Evolutionary conservation across 169 alveolate species (phyloP).

Genomic region (Ichthyophthirius multifiliis): DNA sequence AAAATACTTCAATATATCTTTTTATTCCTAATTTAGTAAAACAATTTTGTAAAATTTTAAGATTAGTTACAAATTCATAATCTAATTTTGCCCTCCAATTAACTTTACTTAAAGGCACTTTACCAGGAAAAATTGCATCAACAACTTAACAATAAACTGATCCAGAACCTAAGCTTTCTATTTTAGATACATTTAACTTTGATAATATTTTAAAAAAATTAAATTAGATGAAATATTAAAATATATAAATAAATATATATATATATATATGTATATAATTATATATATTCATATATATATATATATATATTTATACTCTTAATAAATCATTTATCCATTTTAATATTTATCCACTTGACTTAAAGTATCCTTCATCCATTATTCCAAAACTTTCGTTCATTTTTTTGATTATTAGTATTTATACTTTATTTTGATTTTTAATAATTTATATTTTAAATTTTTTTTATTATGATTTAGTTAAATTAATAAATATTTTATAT

Average conservation of each 20-base stretch:
- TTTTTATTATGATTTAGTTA: too few species aligned
- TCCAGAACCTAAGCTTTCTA: conserved; percentile 96
- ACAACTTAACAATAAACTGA: conserved; percentile 94
- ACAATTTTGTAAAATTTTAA: conserved; percentile 93
- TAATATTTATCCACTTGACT: not conserved
- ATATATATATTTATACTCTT: not conserved
- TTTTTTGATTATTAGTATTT: too few species aligned
- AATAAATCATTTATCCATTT: not conserved
- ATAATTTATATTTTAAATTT: too few species aligned
- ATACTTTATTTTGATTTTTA: too few species aligned
- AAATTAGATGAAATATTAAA: not conserved
- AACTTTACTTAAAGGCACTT: conserved; percentile 86
- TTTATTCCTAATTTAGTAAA: conserved; percentile 1
- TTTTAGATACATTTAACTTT: conserved; percentile 83
- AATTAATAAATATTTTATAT: too few species aligned
- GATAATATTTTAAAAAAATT: not conserved
- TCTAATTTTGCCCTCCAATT: conserved; percentile 96
- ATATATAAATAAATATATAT: not conserved
- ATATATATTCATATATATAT: not conserved
- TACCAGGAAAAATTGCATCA: conserved; percentile 91
- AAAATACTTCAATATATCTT: not conserved
- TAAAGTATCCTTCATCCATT: conserved; percentile 5
- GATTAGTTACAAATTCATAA: conserved; percentile 93
- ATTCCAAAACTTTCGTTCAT: conserved; percentile 12
- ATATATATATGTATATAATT: conserved; percentile 12